These are phyloP conservation scores for Cutaneotrichosporon cyanovorans DNA, from an alignment of 1,284 basidiomycete species.

Conservation along the genomic window DNA sequence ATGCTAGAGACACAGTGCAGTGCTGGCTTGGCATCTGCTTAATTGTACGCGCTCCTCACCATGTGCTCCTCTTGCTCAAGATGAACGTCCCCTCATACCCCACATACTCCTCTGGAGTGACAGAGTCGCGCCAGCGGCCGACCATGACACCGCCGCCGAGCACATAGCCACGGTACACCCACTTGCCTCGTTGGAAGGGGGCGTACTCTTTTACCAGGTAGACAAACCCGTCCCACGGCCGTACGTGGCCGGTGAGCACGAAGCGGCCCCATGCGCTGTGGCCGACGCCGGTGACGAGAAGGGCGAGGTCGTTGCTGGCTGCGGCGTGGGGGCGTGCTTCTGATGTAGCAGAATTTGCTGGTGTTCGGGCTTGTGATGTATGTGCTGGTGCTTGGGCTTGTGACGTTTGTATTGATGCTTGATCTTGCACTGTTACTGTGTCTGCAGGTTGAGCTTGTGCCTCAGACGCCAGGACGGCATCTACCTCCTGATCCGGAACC, in stretches of 20 bases:
- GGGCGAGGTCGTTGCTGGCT: slow-evolving; percentile 17
- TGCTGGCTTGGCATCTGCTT: too few species aligned
- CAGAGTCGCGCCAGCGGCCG: slow-evolving; percentile 46
- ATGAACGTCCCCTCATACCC: slow-evolving; percentile 47
- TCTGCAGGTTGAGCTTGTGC: too few species aligned
- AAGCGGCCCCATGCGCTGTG: slow-evolving; percentile 52
- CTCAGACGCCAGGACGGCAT: slow-evolving; percentile 19
- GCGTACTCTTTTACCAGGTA: slow-evolving; percentile 50
- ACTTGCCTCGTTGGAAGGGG: slow-evolving; percentile 41
- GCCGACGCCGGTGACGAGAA: slow-evolving; percentile 48
- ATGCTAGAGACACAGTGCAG: too few species aligned
- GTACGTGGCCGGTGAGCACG: slow-evolving; percentile 47
- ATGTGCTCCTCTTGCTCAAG: slow-evolving; percentile 29
- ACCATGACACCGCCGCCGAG: slow-evolving; percentile 38
- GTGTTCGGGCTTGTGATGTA: slow-evolving; percentile 7
- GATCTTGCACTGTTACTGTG: too few species aligned
- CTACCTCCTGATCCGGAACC: slow-evolving; percentile 31
- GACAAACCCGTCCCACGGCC: slow-evolving; percentile 51
- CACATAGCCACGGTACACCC: slow-evolving; percentile 50
- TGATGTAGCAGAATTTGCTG: too few species aligned
- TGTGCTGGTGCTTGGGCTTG: too few species aligned
- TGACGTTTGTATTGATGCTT: too few species aligned
- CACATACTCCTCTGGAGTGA: slow-evolving; percentile 42
- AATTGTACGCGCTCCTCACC: too few species aligned
- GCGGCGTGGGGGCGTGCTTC: too few species aligned